Conservation (phyloP, 345 rosid genomes). For the Clarkia xantiana region DNA sequence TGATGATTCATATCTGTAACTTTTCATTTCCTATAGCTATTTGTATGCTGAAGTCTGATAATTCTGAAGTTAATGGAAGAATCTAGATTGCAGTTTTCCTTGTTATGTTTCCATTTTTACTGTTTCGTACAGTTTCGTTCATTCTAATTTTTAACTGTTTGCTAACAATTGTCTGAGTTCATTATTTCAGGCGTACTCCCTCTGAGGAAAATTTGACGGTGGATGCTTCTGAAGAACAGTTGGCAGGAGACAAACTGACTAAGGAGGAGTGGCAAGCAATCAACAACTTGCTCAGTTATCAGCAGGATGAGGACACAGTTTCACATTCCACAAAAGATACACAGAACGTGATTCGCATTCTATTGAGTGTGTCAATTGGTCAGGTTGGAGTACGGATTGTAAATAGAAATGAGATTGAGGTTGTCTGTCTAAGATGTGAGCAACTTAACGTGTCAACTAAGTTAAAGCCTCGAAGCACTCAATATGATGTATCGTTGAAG, state of each 20-base stretch:
- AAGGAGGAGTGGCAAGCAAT: constrained; percentile 96
- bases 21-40: too few relatives aligned
- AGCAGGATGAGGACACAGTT: constrained; percentile 62
- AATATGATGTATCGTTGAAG: constrained; percentile 60
- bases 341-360: constrained; percentile 68
- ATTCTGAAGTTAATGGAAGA: too few relatives aligned
- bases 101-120: too few relatives aligned
- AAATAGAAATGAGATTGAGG: constrained; percentile 49
- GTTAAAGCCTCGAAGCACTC: constrained; percentile 58
- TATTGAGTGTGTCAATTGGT: constrained; percentile 63
- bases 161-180: constrained; percentile 5
- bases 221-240: constrained; percentile 31
- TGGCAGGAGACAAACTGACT: constrained; percentile 55
- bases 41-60: too few relatives aligned
- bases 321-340: constrained; percentile 60
- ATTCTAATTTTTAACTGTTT: not conserved
- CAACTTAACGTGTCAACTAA: constrained; percentile 74
- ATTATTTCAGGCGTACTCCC: constrained; percentile 37
- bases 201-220: constrained; percentile 39
- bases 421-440: constrained; percentile 89
- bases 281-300: constrained; percentile 76
- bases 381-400: constrained; percentile 83
- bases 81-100: too few relatives aligned
- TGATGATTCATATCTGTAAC: too few relatives aligned
- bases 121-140: not conserved